A percentile compares a stretch with the other conserved stretches of the same genome.
These are phyloP conservation scores for Allantophomopsis lycopodina DNA, from an alignment of 2,329 filamentous ascomycete genomes.

Conservation along the genomic window DNA sequence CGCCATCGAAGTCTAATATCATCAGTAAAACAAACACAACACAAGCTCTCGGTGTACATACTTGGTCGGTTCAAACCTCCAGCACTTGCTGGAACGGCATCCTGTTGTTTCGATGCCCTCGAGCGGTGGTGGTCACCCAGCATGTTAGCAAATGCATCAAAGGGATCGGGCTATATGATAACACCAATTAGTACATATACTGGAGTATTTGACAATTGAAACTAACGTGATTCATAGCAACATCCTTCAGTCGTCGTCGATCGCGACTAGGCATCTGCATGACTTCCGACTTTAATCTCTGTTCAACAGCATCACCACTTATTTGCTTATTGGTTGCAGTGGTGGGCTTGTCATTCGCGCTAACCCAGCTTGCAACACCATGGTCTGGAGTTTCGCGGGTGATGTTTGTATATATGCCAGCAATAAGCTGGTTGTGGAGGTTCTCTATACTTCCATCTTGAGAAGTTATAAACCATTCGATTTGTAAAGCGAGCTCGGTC, in stretches of 20 bases:
- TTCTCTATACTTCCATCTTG: conserved; percentile 39
- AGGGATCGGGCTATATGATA: conserved; percentile 15
- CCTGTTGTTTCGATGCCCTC: conserved; percentile 27
- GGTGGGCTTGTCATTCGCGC: conserved; percentile 54
- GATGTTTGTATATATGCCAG: conserved; percentile 55
- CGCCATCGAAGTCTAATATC: conserved; percentile 44
- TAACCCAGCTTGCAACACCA: conserved; percentile 57
- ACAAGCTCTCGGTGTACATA: conserved; percentile 8
- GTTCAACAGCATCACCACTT: conserved; percentile 51
- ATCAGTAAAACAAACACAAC: not conserved
- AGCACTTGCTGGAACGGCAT: conserved; percentile 54
- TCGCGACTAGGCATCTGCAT: conserved; percentile 58
- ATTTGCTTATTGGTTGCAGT: conserved; percentile 45
- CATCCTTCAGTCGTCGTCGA: conserved; percentile 51
- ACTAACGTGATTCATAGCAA: conserved; percentile 43
- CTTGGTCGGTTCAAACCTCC: conserved; percentile 68
- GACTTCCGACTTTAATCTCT: conserved; percentile 52
- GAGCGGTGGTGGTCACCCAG: conserved; percentile 20
- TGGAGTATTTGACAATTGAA: conserved; percentile 4
- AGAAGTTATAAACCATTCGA: conserved; percentile 45
- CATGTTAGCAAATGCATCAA: conserved; percentile 16
- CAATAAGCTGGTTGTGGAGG: conserved; percentile 54
- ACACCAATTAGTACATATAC: conserved; percentile 5
- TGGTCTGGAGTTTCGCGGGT: conserved; percentile 55
- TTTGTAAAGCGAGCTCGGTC: conserved; percentile 40